Evolutionary conservation across 2,329 filamentous ascomycete species (phyloP), one percentile per base, ranked within the genome.

Genomic region (Diaporthe vexans): DNA sequence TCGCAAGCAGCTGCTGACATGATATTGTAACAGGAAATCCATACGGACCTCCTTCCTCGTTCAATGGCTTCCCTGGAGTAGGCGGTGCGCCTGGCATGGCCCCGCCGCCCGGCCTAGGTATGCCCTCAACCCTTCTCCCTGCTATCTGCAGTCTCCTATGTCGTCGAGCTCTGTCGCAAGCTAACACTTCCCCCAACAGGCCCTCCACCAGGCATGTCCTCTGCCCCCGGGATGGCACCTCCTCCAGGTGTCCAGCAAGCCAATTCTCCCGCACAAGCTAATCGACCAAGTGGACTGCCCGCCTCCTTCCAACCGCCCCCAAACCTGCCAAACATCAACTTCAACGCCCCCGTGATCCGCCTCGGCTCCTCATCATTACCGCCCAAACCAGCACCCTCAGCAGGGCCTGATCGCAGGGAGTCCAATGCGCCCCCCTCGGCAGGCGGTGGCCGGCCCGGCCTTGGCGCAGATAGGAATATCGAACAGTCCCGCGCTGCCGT

Each of bases 261-360:
- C 81, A 94, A 91, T 83, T 78, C 75, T 79, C 88, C 88, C 82
- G 89, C 92, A 79, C 93, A 94, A 86, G 90, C 94, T 86, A 94
- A 92, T 86, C 92, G 94, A 87, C 94, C 94, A 82, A 94, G 90
- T 83, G 92, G 91, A 80, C 92, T 97, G 77, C 95, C 94, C 76
- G 87, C 92, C 74, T 94, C 92, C 83, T 98, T 98, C 85, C 94
- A 97, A 86, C 91, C 95, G 65, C 95, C 96, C 13, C 88, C 94
- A 68, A 98, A 97, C 81, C 94, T 98, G 89, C 95, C 96, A 69
- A 97, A 97, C 83, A 98, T 99, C 87, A 98, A 99, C 86, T 98
- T 98, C 87, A 97, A 94, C 80, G 97, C 97, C 48, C 95, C 96
- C 73, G 95, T 98, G 75, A 98, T 99, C 81, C 94, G 97, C 72